A percentile compares a stretch with the other conserved stretches of the same genome.
These are phyloP conservation scores for Boeremia lycopersici DNA, from an alignment of 2,329 filamentous ascomycete genomes.

Conservation along the genomic window DNA sequence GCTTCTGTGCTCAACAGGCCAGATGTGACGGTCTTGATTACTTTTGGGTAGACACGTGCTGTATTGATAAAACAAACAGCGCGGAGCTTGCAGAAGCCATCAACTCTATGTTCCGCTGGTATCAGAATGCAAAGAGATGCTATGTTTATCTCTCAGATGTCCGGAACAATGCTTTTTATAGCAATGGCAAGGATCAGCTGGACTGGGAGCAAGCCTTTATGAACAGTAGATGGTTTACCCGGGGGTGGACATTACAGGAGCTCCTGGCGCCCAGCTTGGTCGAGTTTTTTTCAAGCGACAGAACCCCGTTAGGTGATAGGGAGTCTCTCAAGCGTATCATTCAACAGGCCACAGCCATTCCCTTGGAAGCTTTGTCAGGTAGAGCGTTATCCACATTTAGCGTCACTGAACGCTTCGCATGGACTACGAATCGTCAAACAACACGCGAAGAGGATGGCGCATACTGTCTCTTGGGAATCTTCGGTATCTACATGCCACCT, in stretches of 20 bases:
- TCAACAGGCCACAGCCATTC: constrained; percentile 12
- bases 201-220: not conserved
- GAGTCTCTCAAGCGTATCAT: not conserved
- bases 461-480: constrained; percentile 21
- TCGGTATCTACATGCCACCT: constrained; percentile 16
- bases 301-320: constrained; percentile 15
- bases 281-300: constrained; percentile 23
- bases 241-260: no score
- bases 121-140: constrained; percentile 4
- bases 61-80: constrained; percentile 14
- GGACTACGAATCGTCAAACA: no score
- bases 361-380: constrained; percentile 4
- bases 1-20: not conserved
- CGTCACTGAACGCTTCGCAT: not conserved
- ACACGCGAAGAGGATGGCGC: constrained; percentile 16
- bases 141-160: constrained; percentile 9
- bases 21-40: not conserved
- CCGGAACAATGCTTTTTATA: not conserved
- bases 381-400: not conserved
- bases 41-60: no score
- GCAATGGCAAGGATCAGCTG: not conserved
- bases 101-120: constrained; percentile 6
- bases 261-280: constrained; percentile 21
- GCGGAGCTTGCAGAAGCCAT: constrained; percentile 15
- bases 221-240: no score